Conservation (phyloP, 805 yeast genomes). For the Saturnispora halmiae region DNA sequence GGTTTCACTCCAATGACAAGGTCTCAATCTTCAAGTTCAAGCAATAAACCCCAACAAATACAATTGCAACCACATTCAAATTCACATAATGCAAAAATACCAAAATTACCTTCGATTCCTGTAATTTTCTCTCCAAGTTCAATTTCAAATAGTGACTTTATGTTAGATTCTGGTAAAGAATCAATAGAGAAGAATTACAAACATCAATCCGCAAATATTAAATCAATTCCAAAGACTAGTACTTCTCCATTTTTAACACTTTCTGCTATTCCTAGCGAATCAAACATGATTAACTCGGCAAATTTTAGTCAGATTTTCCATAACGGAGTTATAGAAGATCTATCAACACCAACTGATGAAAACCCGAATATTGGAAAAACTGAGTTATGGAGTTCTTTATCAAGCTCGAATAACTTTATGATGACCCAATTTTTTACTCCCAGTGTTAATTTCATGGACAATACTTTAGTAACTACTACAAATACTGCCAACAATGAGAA, state of each 20-base stretch:
- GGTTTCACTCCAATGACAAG: not conserved
- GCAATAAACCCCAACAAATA: not conserved
- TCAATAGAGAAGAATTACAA: not conserved
- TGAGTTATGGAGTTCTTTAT: not conserved
- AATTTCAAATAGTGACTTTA: slow-evolving; percentile 3
- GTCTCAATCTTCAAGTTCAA: not conserved
- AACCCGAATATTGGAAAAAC: not conserved
- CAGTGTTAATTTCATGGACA: slow-evolving; percentile 10
- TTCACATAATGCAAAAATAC: not conserved
- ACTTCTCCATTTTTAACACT: not conserved
- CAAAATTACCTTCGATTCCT: slow-evolving; percentile 8
- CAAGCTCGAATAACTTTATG: not conserved
- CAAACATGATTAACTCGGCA: slow-evolving; percentile 5
- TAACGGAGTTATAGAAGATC: slow-evolving; percentile 3
- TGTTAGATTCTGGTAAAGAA: slow-evolving; percentile 4
- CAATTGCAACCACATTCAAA: not conserved
- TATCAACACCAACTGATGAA: not conserved
- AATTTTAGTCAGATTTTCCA: slow-evolving; percentile 3
- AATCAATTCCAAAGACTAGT: not conserved
- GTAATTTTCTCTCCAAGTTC: slow-evolving; percentile 5
- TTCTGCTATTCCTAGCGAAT: slow-evolving; percentile 4
- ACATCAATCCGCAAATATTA: not conserved
- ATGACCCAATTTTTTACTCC: not conserved
- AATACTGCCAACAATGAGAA: too few relatives aligned
- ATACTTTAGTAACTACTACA: too few relatives aligned